Evolutionary conservation across 2,329 filamentous ascomycete species (phyloP).

Genomic region (Calonectria pseudoreteaudii): DNA sequence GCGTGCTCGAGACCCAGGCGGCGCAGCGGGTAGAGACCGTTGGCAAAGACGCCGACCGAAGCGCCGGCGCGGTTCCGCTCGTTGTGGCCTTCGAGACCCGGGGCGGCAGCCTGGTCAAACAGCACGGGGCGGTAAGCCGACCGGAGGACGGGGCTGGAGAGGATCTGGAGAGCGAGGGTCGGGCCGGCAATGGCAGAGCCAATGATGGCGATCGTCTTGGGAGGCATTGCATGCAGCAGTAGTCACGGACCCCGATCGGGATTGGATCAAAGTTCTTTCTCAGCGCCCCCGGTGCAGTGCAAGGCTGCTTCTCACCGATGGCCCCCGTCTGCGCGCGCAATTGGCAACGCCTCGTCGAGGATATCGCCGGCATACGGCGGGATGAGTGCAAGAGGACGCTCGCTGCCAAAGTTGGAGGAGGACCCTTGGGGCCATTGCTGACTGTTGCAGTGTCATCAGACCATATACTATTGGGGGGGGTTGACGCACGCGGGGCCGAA

Average conservation of each 20-base stretch:
- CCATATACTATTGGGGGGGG: background rate
- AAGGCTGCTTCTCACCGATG: background rate
- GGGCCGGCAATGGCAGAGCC: slow-evolving; percentile 35
- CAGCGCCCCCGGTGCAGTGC: background rate
- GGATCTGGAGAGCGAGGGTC: slow-evolving; percentile 34
- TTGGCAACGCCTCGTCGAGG: background rate
- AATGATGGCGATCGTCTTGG: slow-evolving; percentile 33
- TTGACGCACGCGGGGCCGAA: background rate
- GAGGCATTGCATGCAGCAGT: slow-evolving; percentile 8
- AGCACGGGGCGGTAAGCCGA: slow-evolving; percentile 28
- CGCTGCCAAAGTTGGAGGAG: background rate
- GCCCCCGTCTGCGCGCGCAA: background rate
- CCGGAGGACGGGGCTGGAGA: slow-evolving; percentile 29
- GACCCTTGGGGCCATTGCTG: background rate
- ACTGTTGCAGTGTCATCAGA: background rate
- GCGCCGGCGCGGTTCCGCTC: slow-evolving; percentile 34
- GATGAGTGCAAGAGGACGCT: background rate
- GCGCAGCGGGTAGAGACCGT: slow-evolving; percentile 35
- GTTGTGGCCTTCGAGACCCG: slow-evolving; percentile 21
- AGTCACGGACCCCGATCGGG: background rate
- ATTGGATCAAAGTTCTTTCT: background rate
- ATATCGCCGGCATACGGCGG: background rate
- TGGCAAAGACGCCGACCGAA: slow-evolving; percentile 39
- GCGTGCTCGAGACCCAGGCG: slow-evolving; percentile 31
- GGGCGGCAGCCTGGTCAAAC: slow-evolving; percentile 30